phyloP scores from a whole-genome alignment of 2,329 filamentous ascomycete species.

The Talaromyces amestolkiae region DNA sequence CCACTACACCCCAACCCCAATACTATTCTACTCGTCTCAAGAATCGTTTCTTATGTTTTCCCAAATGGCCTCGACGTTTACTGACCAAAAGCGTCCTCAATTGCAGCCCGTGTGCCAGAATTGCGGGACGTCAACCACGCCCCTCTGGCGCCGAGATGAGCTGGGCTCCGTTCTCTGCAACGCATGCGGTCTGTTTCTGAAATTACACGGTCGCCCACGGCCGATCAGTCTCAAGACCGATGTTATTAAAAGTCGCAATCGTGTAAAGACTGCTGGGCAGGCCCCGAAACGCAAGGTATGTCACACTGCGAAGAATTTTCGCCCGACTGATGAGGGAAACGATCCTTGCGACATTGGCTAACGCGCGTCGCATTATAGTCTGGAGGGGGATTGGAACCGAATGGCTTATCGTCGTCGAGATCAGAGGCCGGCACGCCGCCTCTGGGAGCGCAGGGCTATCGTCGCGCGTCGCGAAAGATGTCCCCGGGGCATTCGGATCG shows the following conservation, averaged over 20 bases:
- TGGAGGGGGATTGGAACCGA: constrained; percentile 46
- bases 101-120: constrained; percentile 95
- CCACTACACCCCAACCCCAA: background rate
- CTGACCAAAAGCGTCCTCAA: constrained; percentile 56
- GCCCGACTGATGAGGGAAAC: constrained; percentile 19
- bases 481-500: constrained; percentile 71
- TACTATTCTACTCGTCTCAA: no score
- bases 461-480: constrained; percentile 68
- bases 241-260: constrained; percentile 98
- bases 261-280: constrained; percentile 83
- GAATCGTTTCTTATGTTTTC: background rate
- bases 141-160: constrained; percentile 96
- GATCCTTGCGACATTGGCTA: constrained; percentile 27
- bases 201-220: constrained; percentile 87
- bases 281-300: constrained; percentile 79
- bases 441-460: constrained; percentile 56
- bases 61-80: constrained; percentile 45
- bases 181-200: constrained; percentile 94
- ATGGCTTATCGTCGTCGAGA: constrained; percentile 59
- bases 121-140: constrained; percentile 91
- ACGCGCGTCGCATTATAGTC: constrained; percentile 34
- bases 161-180: constrained; percentile 95
- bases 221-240: constrained; percentile 98
- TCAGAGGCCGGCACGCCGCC: constrained; percentile 58
- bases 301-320: constrained; percentile 28